Base-by-base conservation (phyloP, 345 rosid species). In the Litchi chinensis region DNA sequence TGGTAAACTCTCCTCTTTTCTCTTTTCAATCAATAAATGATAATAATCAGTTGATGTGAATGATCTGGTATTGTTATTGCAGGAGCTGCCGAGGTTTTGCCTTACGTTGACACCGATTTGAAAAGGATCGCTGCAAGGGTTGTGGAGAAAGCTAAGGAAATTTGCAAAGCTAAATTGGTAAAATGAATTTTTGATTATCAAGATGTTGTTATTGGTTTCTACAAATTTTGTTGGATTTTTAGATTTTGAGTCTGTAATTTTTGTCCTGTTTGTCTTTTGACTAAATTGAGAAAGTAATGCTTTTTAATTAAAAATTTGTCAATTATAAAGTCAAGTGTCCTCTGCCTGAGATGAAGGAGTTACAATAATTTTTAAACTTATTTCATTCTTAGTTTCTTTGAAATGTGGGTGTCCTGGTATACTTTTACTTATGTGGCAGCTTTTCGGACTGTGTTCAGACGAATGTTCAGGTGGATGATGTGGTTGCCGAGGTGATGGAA, bases 41-140 rank as follows among this genome's bases (percentile, higher is more conserved):
- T 3, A 32, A 2, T 32, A 32, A 32, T 22, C 9, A 13, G 12
- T 76, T 56, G 10, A 18, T 40, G 2, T 71, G 19, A 11, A 13
- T 41, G 52, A 46, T 76, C 16, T 32, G 71, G 19, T 16, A 24
- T 64, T 57, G 8, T 32, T 65, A 2, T 24, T 41, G 70, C 73
- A 93, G 99, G 97, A 70, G 89, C 90, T 63, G 95, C 92, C 0
- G 99, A 92, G 59, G 87, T 93, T 77, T 67, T 91, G 40, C 91
- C 94, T 8, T 41, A 64, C 71, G 92, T 94, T 75, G 98, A 96
- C 13, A 65, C 92, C 2, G 97, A 93, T 87, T 87, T 96, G 90
- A 92, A 83, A 91, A 91, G 59, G 83, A 86, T 77, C 0, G 94
- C 98, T 60, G 87, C 91, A 28, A 87, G 83, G 80, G 92, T 94